Conservation (phyloP, 345 rosid species). For the Angophora floribunda region DNA sequence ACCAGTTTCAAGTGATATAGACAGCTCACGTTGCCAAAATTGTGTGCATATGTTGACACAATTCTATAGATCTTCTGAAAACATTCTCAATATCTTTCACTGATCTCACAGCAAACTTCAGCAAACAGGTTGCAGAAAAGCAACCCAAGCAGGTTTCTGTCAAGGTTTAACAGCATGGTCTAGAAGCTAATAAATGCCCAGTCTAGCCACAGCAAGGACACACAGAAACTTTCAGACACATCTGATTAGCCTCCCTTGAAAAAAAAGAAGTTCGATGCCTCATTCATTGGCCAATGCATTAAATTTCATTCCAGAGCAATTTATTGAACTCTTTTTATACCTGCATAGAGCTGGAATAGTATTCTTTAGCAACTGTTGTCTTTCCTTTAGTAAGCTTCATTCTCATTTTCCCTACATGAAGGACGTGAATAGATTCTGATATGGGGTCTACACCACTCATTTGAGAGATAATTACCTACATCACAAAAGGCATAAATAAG, state of each 20-base stretch:
- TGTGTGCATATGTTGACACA: not conserved
- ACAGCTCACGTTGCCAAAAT: not conserved
- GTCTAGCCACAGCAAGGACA: not conserved
- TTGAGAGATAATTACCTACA: slow-evolving; percentile 76
- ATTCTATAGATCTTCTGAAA: not conserved
- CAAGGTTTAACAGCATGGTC: not conserved
- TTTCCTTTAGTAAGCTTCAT: slow-evolving; percentile 84
- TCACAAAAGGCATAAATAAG: not conserved
- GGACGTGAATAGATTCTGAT: slow-evolving; percentile 72
- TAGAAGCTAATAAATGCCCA: not conserved
- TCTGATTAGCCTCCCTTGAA: not conserved
- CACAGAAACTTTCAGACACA: not conserved
- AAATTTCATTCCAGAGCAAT: not conserved
- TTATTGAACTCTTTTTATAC: slow-evolving; percentile 14
- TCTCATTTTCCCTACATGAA: slow-evolving; percentile 97
- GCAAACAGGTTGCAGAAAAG: not conserved
- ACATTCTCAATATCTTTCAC: not conserved
- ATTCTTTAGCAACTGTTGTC: slow-evolving; percentile 66
- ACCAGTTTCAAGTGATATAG: not conserved
- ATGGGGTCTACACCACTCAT: slow-evolving; percentile 57
- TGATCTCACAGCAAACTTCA: not conserved
- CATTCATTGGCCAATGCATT: not conserved
- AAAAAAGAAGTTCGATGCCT: not conserved
- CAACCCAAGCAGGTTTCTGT: not conserved
- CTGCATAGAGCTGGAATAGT: slow-evolving; percentile 83